These are phyloP conservation scores for Aspergillus novoparasiticus DNA, from an alignment of 2,329 filamentous ascomycete genomes.

Conservation along the genomic window DNA sequence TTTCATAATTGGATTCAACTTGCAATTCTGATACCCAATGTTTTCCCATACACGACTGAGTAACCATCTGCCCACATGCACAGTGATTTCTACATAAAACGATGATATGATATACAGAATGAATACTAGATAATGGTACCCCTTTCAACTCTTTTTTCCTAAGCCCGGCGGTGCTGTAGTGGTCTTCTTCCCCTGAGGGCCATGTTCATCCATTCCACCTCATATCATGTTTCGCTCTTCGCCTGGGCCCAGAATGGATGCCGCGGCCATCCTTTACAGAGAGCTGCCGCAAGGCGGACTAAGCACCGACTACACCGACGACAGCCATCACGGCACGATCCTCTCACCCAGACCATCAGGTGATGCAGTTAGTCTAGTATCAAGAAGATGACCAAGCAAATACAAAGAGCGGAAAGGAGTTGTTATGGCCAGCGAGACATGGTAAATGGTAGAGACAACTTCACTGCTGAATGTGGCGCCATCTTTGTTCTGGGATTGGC, in stretches of 20 bases:
- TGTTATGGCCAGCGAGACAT: background rate
- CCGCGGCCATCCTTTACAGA: background rate
- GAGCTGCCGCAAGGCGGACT: background rate
- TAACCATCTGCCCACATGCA: background rate
- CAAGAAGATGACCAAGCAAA: background rate
- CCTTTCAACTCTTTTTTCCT: background rate
- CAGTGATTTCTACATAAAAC: background rate
- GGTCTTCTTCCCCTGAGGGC: background rate
- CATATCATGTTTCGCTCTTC: background rate
- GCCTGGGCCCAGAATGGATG: background rate
- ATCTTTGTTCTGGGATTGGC: background rate
- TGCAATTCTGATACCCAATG: slow-evolving; percentile 13
- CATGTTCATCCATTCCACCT: background rate
- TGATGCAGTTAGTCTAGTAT: background rate
- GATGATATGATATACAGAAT: background rate
- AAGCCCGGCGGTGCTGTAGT: background rate
- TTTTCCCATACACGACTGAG: background rate
- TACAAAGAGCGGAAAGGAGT: no score
- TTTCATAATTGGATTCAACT: slow-evolving; percentile 13
- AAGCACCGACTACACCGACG: background rate
- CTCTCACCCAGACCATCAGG: background rate
- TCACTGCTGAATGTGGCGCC: background rate
- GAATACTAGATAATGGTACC: background rate
- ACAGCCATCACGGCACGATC: background rate
- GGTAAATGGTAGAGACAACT: background rate